Percentiles rank a stretch among this genome's conserved stretches.
Evolutionary conservation across 2,329 filamentous ascomycete genomes (phyloP).

Genomic region (Cercospora sojina): DNA sequence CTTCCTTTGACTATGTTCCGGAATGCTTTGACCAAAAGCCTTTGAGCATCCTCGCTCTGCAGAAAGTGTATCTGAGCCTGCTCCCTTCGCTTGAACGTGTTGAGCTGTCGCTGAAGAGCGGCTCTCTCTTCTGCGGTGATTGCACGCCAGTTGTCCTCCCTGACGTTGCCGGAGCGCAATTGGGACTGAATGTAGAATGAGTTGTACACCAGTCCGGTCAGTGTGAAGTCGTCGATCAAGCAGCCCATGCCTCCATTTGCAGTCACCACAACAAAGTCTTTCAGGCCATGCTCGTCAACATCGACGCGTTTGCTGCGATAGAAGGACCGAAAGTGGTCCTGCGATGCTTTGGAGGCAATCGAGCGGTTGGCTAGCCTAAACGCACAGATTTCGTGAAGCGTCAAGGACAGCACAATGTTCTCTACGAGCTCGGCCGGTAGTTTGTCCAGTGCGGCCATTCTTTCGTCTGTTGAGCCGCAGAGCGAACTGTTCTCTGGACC

Average conservation of each 20-base stretch:
- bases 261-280: constrained; percentile 9
- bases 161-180: neutral
- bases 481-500: neutral
- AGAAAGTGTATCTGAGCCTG: constrained; percentile 9
- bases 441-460: constrained; percentile 4
- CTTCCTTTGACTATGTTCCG: constrained; percentile 3
- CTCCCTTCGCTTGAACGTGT: constrained; percentile 2
- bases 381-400: constrained; percentile 11
- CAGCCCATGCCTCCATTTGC: constrained; percentile 7
- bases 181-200: neutral
- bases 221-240: constrained; percentile 7
- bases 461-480: neutral
- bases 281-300: constrained; percentile 3
- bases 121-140: neutral
- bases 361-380: constrained; percentile 12
- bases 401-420: neutral
- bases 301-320: constrained; percentile 13
- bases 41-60: constrained; percentile 5
- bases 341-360: constrained; percentile 11
- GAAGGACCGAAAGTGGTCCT: constrained; percentile 14
- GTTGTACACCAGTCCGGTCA: constrained; percentile 8
- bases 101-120: constrained; percentile 2
- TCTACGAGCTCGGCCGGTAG: constrained; percentile 58
- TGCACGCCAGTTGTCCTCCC: neutral
- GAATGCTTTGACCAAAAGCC: constrained; percentile 6